These are phyloP conservation scores for Trametes punicea DNA, from an alignment of 768 basidiomycete species.

Conservation along the genomic window DNA sequence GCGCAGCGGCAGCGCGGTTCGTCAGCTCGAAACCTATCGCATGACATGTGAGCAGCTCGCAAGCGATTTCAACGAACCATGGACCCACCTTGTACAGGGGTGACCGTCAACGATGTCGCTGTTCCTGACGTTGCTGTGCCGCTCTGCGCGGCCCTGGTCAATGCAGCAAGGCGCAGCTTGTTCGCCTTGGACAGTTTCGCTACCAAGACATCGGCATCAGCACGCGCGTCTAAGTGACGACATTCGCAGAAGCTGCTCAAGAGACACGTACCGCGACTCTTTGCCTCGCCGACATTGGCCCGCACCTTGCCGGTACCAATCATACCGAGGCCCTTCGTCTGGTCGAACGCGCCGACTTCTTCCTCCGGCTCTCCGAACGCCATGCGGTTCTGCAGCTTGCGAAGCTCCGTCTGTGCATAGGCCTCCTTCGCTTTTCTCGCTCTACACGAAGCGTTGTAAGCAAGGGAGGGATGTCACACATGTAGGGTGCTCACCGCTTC, in stretches of 20 bases:
- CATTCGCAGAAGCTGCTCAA: not conserved
- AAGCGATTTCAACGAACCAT: conserved; percentile 3
- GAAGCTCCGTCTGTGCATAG: conserved; percentile 92
- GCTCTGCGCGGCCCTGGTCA: conserved; percentile 70
- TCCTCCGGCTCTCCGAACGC: conserved; percentile 93
- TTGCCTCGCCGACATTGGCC: conserved; percentile 81
- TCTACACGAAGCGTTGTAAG: conserved; percentile 37
- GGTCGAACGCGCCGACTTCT: conserved; percentile 94
- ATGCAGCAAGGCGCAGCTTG: conserved; percentile 82
- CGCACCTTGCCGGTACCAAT: conserved; percentile 93
- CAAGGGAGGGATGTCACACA: not conserved
- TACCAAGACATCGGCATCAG: conserved; percentile 30
- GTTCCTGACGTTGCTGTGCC: conserved; percentile 67
- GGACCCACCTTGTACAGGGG: conserved; percentile 84
- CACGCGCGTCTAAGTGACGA: not conserved
- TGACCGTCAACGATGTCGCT: conserved; percentile 89
- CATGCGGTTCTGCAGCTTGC: conserved; percentile 97
- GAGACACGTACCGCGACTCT: conserved; percentile 73
- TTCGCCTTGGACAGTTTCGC: conserved; percentile 96
- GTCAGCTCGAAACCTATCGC: conserved; percentile 85
- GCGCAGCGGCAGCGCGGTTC: conserved; percentile 83
- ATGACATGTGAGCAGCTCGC: conserved; percentile 14
- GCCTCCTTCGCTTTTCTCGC: conserved; percentile 99
- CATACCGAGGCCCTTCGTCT: conserved; percentile 99
- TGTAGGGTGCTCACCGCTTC: conserved; percentile 59